Evolutionary conservation across 306 rosid species (phyloP), one percentile per base, ranked within the genome.

Genomic region (Gastrolobium villosum): DNA sequence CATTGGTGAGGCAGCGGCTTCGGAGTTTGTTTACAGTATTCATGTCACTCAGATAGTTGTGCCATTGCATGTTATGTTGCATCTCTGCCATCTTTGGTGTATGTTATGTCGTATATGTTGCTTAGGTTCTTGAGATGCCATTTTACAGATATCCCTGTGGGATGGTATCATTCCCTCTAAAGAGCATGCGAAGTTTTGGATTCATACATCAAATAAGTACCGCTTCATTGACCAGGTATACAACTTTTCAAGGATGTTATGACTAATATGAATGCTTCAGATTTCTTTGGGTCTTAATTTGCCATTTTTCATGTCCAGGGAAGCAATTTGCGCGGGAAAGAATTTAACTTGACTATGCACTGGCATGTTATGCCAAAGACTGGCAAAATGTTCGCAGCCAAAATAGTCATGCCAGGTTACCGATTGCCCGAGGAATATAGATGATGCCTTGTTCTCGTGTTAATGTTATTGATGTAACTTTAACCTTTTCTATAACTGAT

Each of bases 311-410:
- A 7, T 79, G 39, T 79, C 10, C 81, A 95, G 99, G 99, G 98
- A 81, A 87, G 81, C 84, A 93, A 93, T 86, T 85, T 93, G 70
- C 90, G 94, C 2, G 94, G 98, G 15, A 93, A 91, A 84, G 97
- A 86, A 32, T 91, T 86, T 79, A 95, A 95, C 91, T 74, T 95
- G 82, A 93, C 99, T 32, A 32, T 95, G 89, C 99, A 95, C 85
- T 95, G 99, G 99, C 99, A 95, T 67, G 93, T 93, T 40, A 95
- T 95, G 99, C 99, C 99, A 60, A 93, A 93, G 90, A 91, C 97
- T 26, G 99, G 99, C 48, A 95, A 93, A 83, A 95, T 93, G 98
- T 85, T 74, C 55, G 96, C 86, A 1, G 85, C 90, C 87, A 93
- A 91, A 85, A 77, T 91, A 50, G 94, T 87, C 66, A 83, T 92